Conservation (phyloP, 169 alveolate species). For the Eimeria falciformis region DNA sequence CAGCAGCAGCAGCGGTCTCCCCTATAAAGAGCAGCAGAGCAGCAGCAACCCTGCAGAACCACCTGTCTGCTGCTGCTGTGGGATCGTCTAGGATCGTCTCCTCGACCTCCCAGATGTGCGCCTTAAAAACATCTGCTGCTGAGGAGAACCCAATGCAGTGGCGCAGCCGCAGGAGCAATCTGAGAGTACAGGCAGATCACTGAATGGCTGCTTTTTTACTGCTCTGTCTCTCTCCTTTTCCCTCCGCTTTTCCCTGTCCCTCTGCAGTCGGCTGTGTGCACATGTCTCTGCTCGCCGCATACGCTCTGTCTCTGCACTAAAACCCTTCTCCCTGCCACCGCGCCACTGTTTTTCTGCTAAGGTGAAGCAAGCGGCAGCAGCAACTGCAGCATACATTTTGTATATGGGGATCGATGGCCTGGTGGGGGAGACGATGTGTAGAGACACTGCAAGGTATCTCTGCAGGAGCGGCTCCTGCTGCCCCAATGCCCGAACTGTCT, state of each 20-base stretch:
- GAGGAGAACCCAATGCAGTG: conserved; percentile 1
- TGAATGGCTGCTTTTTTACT: not conserved
- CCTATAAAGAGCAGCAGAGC: conserved; percentile 10
- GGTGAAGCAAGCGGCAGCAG: not conserved
- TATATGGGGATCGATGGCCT: conserved; percentile 9
- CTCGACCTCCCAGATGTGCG: conserved; percentile 19
- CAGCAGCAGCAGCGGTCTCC: conserved; percentile 4
- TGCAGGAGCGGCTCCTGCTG: conserved; percentile 25
- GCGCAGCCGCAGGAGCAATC: conserved; percentile 52
- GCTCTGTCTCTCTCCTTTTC: too few species aligned
- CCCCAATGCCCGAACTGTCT: not conserved
- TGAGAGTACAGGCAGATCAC: not conserved
- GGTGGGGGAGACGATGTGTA: conserved; percentile 7
- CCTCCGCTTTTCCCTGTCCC: not conserved
- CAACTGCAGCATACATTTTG: conserved; percentile 21
- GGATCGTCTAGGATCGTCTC: not conserved
- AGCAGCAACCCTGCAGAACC: conserved; percentile 33
- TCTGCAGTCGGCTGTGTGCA: too few species aligned
- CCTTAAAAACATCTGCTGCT: conserved; percentile 9
- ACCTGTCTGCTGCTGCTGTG: conserved; percentile 15
- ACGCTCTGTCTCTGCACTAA: too few species aligned
- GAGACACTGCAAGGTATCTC: not conserved
- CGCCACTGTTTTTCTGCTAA: too few species aligned
- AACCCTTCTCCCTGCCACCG: too few species aligned
- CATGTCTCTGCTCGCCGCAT: not conserved